Evolutionary conservation across 441 rosid genomes (phyloP).

Genomic region (Theobroma grandiflorum): DNA sequence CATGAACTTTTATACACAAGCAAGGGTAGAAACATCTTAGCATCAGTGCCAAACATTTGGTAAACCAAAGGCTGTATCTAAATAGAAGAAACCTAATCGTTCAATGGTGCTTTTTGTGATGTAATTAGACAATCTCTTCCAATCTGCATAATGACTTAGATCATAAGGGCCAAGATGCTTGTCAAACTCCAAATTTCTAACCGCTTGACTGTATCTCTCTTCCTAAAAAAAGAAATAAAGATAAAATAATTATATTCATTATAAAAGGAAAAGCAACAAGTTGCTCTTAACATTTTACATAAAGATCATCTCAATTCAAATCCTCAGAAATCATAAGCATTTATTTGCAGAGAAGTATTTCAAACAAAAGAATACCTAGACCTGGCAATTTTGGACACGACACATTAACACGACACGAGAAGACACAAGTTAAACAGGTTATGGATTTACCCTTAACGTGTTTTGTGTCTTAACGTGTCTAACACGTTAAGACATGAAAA

Average conservation of each 20-base stretch:
- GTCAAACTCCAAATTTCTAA: slow-evolving; percentile 76
- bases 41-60: slow-evolving; percentile 6
- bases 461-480: too few species aligned
- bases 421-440: too few species aligned
- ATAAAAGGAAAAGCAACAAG: background rate
- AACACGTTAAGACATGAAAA: too few species aligned
- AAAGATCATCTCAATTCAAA: background rate
- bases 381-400: too few species aligned
- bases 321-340: background rate
- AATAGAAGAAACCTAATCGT: slow-evolving; percentile 56
- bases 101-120: slow-evolving; percentile 59
- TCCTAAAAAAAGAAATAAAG: slow-evolving; percentile 44
- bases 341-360: background rate
- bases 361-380: background rate
- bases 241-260: background rate
- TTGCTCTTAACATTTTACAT: background rate
- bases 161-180: slow-evolving; percentile 78
- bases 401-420: too few species aligned
- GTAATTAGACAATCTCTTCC: slow-evolving; percentile 76
- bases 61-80: slow-evolving; percentile 19
- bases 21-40: background rate
- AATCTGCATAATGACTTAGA: slow-evolving; percentile 65
- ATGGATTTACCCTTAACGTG: too few species aligned
- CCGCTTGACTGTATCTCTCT: slow-evolving; percentile 74
- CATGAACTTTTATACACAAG: background rate